These are phyloP conservation scores for Pseudonitzschia delicatissima DNA, from an alignment of 108 stramenopile genomes.

Conservation along the genomic window DNA sequence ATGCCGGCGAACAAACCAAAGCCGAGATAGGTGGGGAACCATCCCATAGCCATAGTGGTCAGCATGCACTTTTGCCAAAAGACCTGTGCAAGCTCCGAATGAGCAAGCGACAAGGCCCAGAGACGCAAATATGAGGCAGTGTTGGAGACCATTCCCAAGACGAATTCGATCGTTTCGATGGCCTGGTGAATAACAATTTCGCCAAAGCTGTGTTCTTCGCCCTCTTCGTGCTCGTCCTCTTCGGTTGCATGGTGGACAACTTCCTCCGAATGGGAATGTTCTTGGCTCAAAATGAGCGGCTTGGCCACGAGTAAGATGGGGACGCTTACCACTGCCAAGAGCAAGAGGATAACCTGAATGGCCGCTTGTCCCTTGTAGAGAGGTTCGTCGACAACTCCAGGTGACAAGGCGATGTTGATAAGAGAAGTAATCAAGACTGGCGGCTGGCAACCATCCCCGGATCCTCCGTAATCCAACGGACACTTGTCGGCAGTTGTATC, in stretches of 20 bases:
- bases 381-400: conserved; percentile 93
- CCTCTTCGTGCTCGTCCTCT: conserved; percentile 26
- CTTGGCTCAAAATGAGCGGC: conserved; percentile 79
- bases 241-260: conserved; percentile 26
- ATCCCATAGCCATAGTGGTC: conserved; percentile 84
- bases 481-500: conserved; percentile 73
- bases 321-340: conserved; percentile 85
- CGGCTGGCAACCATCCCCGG: conserved; percentile 94
- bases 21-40: conserved; percentile 90
- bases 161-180: conserved; percentile 99
- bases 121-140: conserved; percentile 99
- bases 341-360: conserved; percentile 84
- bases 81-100: conserved; percentile 96
- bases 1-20: conserved; percentile 95
- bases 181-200: conserved; percentile 95
- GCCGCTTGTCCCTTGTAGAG: conserved; percentile 90
- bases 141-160: conserved; percentile 98
- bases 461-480: conserved; percentile 89
- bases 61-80: conserved; percentile 99
- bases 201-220: conserved; percentile 87
- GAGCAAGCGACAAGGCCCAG: conserved; percentile 98
- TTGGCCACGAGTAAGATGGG: conserved; percentile 93
- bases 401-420: conserved; percentile 96
- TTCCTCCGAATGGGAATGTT: conserved; percentile 49
- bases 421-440: conserved; percentile 95